A percentile compares a stretch with the other conserved stretches of the same genome.
These are phyloP conservation scores for Thraustochytrium sp. DNA, from an alignment of 352 stramenopile genomes.

Conservation along the genomic window DNA sequence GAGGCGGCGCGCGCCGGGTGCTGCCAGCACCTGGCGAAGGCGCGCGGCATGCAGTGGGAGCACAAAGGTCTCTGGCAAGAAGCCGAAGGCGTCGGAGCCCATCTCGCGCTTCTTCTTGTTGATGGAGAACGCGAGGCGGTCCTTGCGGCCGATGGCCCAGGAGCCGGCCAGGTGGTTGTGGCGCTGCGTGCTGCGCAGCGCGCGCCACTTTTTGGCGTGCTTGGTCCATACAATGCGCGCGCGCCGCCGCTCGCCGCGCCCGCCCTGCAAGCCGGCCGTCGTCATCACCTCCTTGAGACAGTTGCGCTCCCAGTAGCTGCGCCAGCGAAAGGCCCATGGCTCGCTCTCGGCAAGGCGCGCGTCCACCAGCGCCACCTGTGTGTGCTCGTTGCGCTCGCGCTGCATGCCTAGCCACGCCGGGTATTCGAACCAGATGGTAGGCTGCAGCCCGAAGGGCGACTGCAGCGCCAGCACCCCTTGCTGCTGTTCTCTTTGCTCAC, in stretches of 20 bases:
- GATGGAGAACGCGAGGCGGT: constrained; percentile 72
- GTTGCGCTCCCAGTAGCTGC: constrained; percentile 80
- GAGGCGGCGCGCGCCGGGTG: constrained; percentile 42
- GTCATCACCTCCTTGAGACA: constrained; percentile 83
- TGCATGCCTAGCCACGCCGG: constrained; percentile 60
- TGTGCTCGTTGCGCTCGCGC: constrained; percentile 52
- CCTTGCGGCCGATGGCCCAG: constrained; percentile 80
- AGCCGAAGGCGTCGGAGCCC: constrained; percentile 57
- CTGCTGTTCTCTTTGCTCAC: not conserved
- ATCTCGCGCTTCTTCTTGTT: constrained; percentile 43
- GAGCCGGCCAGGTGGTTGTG: constrained; percentile 81
- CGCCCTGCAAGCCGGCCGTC: constrained; percentile 61
- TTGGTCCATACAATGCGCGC: constrained; percentile 58
- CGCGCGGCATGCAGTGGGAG: constrained; percentile 63
- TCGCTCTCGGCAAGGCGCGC: constrained; percentile 50
- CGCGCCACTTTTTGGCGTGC: constrained; percentile 48
- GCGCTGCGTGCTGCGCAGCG: constrained; percentile 59
- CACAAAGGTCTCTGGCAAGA: constrained; percentile 73
- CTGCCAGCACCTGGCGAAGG: constrained; percentile 56
- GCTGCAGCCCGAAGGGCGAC: constrained; percentile 51
- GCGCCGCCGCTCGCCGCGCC: constrained; percentile 62
- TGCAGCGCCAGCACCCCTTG: constrained; percentile 58
- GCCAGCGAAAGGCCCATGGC: constrained; percentile 53
- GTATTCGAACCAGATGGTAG: constrained; percentile 80
- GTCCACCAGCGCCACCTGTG: constrained; percentile 54